Evolutionary conservation across 2,329 filamentous ascomycete genomes (phyloP).

Genomic region (Akanthomyces uredinophilus): DNA sequence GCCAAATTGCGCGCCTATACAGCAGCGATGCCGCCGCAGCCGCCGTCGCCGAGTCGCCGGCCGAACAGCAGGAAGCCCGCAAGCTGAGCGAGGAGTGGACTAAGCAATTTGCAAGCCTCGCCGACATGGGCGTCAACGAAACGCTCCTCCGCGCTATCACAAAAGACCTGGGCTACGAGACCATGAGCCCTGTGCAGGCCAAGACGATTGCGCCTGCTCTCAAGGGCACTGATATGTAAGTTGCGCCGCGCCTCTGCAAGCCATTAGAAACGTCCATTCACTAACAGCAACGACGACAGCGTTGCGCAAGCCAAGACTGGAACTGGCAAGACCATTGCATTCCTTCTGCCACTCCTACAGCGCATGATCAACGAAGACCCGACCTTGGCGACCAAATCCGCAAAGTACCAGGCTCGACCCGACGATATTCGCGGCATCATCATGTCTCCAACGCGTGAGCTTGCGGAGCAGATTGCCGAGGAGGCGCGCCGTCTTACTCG

Average conservation of each 20-base stretch:
- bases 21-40: conserved; percentile 34
- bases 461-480: conserved; percentile 73
- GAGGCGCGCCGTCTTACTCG: conserved; percentile 67
- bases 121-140: conserved; percentile 49
- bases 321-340: conserved; percentile 93
- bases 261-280: not conserved
- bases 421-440: conserved; percentile 65
- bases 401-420: conserved; percentile 33
- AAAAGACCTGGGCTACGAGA: conserved; percentile 66
- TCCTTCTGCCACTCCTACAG: conserved; percentile 81
- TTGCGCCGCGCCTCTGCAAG: conserved; percentile 16
- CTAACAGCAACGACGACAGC: conserved; percentile 35
- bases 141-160: conserved; percentile 66
- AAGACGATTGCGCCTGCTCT: conserved; percentile 77
- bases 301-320: conserved; percentile 95
- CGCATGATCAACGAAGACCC: conserved; percentile 65
- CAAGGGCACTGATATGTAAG: conserved; percentile 77
- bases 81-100: not conserved
- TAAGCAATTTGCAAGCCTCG: conserved; percentile 41
- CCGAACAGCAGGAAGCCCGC: not conserved
- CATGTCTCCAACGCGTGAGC: conserved; percentile 73
- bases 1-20: conserved; percentile 30
- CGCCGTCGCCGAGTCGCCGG: conserved; percentile 19
- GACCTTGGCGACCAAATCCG: conserved; percentile 46
- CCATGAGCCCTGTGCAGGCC: conserved; percentile 90